A percentile compares a stretch with the other conserved stretches of the same genome.
Conservation (phyloP, 371 early-diverging fungal species). For the Mucor saturninus region DNA sequence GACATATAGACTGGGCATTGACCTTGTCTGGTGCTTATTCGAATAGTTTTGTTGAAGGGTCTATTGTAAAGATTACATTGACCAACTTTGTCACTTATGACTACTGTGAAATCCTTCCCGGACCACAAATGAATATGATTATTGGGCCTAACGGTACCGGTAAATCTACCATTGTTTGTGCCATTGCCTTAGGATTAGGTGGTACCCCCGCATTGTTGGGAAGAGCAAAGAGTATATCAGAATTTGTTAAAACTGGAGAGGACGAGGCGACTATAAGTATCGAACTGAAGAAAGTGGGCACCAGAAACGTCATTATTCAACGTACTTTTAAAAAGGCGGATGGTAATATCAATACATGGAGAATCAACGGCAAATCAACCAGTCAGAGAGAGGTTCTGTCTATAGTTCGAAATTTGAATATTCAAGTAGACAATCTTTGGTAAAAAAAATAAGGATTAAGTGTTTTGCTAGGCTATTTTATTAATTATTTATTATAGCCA, state of each 20-base stretch:
- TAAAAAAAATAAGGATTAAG: constrained; percentile 40
- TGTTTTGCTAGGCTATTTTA: neutral
- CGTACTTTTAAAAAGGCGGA: constrained; percentile 70
- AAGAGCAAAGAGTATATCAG: constrained; percentile 85
- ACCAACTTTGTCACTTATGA: constrained; percentile 94
- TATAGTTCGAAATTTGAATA: constrained; percentile 65
- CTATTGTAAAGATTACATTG: constrained; percentile 81
- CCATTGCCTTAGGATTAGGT: constrained; percentile 95
- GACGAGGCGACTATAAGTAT: constrained; percentile 83
- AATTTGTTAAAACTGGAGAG: constrained; percentile 91
- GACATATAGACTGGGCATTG: too few relatives aligned
- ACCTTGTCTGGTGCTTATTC: too few relatives aligned
- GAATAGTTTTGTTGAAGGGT: constrained; percentile 66
- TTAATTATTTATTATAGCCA: constrained; percentile 61
- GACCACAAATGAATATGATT: constrained; percentile 96
- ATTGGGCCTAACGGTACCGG: constrained; percentile 99
- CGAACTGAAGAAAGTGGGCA: constrained; percentile 64
- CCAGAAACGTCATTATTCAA: constrained; percentile 64
- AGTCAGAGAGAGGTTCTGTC: constrained; percentile 69
- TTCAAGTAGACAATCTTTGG: constrained; percentile 97
- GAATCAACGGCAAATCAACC: constrained; percentile 72
- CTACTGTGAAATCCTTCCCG: constrained; percentile 81
- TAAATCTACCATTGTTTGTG: constrained; percentile 97
- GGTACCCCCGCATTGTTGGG: constrained; percentile 86
- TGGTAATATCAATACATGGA: constrained; percentile 74